Evolutionary conservation across 352 stramenopile species (phyloP), one percentile per base, ranked within the genome.

Genomic region (Phytophthora uliginosa): DNA sequence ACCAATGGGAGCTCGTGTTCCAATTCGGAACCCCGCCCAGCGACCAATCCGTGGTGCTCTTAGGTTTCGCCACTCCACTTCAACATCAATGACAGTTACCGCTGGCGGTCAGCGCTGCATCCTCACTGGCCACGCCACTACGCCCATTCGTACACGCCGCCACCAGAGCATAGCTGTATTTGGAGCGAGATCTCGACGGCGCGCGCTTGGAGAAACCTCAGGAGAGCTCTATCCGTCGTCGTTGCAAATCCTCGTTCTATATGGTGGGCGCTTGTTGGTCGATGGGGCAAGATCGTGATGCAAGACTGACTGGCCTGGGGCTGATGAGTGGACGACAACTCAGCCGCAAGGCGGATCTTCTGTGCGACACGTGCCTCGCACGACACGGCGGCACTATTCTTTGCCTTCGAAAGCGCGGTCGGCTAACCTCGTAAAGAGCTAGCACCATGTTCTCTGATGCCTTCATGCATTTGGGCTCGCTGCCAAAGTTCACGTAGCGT

Each of bases 21-120:
- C 60, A 59, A 65, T 71, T 76, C 57, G 63, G 69, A 76, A 73
- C 52, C 69, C 68, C 8, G 13, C 5, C 4, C 13, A 8, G 13
- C 28, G 15, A 38, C 67, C 69, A 76, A 76, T 69, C n/a, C 54
- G 20, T 22, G 28, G n/a, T 17, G 54, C 34, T 4, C 24, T 7
- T 22, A 18, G 18, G 58, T 66, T 77, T 77, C 58, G n/a, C 51
- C 58, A 73, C 42, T 76, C 24, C 18, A 69, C 69, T 65, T 76
- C 53, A 73, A 73, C 56, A 33, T 63, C 48, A 38, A 45, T 33
- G 53, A 58, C 69, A 15, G 63, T 73, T 66, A 76, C 38, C 36
- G 3, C 24, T 13, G 7, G 10, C 17, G 18, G 61, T 38, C 10
- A 31, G 9, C 52, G 22, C 33, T 62, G 45, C 45, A 59, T 59